Base-by-base conservation (phyloP, 768 basidiomycete species). In the Boletus subcaerulescens region DNA sequence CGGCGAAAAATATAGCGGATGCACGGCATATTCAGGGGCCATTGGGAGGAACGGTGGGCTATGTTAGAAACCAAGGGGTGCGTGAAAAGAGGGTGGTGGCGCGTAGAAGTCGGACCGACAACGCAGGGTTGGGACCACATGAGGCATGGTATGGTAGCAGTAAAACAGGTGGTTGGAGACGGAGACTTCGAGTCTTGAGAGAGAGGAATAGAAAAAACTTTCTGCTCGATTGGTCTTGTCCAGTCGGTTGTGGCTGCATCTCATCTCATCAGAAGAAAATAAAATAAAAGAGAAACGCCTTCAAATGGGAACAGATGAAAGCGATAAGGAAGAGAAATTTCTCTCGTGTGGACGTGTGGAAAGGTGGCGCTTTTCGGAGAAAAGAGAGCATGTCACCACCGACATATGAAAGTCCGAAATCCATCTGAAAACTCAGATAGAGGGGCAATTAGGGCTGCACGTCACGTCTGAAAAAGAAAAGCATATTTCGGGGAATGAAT, bases 351-450 rank as follows among this genome's bases (percentile, higher is more conserved):
- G n/a, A 22, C 22, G 22, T 22, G 65, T 35, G 57, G 56, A 57
- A 60, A 33, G 45, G 59, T 58, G 60, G 60, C 60, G 48, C 29
- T 45, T 60, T 65, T 60, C 60, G 68, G 61, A 65, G 53, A 59
- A 66, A 64, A 53, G 57, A 48, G 49, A 55, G 39, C 39, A 60
- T 55, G 55, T 45, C 61, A 65, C 57, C 57, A 64, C 56, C 56
- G 60, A 67, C 65, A 65, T 57, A 65, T 65, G 63, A 68, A 68
- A 68, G 68, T 68, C 66, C 66, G 68, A 70, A 67, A 53, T 46
- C 48, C 48, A 45, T 45, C 58, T 61, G 65, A 35, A 69, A 67
- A 67, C 67, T 67, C 67, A 69, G 62, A 60, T 55, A 60, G 54
- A 56, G 52, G 50, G 52, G 50, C 56, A 59, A 56, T 50, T 52